Evolutionary conservation across 2,329 filamentous ascomycete species (phyloP), one percentile per base, ranked within the genome.

Genomic region (Xylariaceae sp.): DNA sequence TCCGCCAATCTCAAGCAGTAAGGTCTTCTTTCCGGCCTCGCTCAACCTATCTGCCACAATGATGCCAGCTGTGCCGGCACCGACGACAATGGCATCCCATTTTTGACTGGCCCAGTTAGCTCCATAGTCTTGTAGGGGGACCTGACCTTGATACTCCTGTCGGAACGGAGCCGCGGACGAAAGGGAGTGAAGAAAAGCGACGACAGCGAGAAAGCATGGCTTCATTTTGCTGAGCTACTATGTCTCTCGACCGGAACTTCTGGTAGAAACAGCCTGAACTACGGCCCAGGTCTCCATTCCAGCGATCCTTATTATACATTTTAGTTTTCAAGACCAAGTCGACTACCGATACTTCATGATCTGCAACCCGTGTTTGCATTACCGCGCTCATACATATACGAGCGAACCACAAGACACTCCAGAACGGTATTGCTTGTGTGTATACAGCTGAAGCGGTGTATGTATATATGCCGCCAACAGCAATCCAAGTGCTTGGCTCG

Each of bases 31-130:
- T 29, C 77, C 77, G 10, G 74, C 74, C 57, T 78, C 76, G 49
- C 76, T 78, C 65, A 81, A 68, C 47, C 75, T 67, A 49, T 78
- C 75, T 29, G 77, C 76, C 32, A 76, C 73, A 29, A 80, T 76
- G 49, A 81, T 78, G 5, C 78, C 78, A 7, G 76, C 76, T 7
- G 78, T 75, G 29, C 78, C 78, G 34, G 76, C 74, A n/a, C 76
- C 76, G 16, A 78, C 70, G 15, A 79, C 65, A 44, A 79, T 76
- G 34, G 60, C 65, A 40, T 68, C 64, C 61, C 66, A 72, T 55
- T 64, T 50, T 41, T 67, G 49, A 10, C 42, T 45, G 7, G 58
- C 53, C 67, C 68, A 70, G 16, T 63, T 56, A 5, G 56, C 43
- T 5, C 53, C 34, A 44, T 44, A 42, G 56, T 41, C 18, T 13